Base-by-base conservation (phyloP, 2,329 filamentous ascomycete species). In the Aureobasidium sp. region DNA sequence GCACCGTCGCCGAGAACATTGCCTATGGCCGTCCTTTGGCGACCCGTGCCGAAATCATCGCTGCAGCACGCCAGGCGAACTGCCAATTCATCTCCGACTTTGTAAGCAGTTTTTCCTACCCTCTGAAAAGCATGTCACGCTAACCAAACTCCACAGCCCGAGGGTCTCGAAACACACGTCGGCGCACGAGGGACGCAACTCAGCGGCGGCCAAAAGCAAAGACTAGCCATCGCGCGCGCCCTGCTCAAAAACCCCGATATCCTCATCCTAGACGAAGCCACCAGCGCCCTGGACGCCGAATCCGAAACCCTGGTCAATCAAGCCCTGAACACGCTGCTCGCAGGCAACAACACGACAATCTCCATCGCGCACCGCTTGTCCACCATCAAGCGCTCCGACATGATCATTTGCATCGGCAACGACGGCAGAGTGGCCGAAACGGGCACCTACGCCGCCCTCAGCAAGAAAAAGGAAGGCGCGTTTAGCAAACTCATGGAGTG, bases 401-500 rank as follows among this genome's bases (percentile, higher is more conserved):
- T 86, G 65, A 95, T 99, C 70, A 94, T 99, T 67, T 93, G 96
- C 31, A 85, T 99, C 40, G 88, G 88, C 62, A 84, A 81, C 60
- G 87, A 96, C 69, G 95, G 94, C 64, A 87, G 83, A 61, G 93
- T 99, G 3, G 94, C 93, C 2, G 93, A 99, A 73, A 88, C 89
- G 64, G 94, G 94, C 60, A 88, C 87, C 61, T 99, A 95, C 72
- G 76, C 81, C 25, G 83, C 90, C 64, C 81, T 99, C 23, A 88
- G 86, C 57, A 79, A 82, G 5, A 84, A 90, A 62, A 81, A 83
- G 17, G 78, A 87, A 10, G 95, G 93, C 57, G 90, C 92, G 1
- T 99, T 99, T 70, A 93, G 86, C 67, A 94, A 88, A 75, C 79
- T 99, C 57, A 99, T 99, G 94, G 93, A 97, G 74, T 97, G 92